Base-by-base conservation (phyloP, 2,329 filamentous ascomycete species). In the Aaosphaeria arxii region DNA sequence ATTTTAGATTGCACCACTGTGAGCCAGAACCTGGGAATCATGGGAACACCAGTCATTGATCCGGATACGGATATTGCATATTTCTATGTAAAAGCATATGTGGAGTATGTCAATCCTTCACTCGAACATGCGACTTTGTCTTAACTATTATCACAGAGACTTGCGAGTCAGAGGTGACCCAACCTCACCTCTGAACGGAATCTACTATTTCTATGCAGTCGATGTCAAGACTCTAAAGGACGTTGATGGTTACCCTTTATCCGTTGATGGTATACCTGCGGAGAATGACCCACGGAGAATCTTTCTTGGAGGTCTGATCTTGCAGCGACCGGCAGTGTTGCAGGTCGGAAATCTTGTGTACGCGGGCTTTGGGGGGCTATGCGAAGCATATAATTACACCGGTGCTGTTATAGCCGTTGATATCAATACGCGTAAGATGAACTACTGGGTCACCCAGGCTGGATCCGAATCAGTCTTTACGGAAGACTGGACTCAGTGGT, bases 321-420 rank as follows among this genome's bases (percentile, higher is more conserved):
- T 79, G 31, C 79, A 82, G 55, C 70, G 78, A 6, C 77, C 80
- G 0, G 74, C 70, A 4, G 59, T 83, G 9, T 65, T 75, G 1
- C 66, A 77, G 28, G 62, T 75, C 0, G 76, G 76, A 2, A 68
- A 74, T 44, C 72, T 70, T 40, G 65, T 83, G 5, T 80, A 81
- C 46, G 77, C 73, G 0, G 78, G 71, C 0, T 82, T 82, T 50
- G 79, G 77, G 0, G 79, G 77, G 7, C 76, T 82, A 51, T 83
- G 79, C 43, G 79, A 80, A 28, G 71, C 77, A 47, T 82, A 76
- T 59, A 80, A 82, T 56, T 81, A 81, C 51, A 80, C 78, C 1
- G 56, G 57, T n/a, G 47, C 47, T 3, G 30, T 60, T n/a, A 52
- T 60, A 1, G 52, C 56, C 28, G 48, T 58, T 5, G 55, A 59